Base-by-base conservation (phyloP, 1,284 basidiomycete species). In the Moesziomyces globuligerus region DNA sequence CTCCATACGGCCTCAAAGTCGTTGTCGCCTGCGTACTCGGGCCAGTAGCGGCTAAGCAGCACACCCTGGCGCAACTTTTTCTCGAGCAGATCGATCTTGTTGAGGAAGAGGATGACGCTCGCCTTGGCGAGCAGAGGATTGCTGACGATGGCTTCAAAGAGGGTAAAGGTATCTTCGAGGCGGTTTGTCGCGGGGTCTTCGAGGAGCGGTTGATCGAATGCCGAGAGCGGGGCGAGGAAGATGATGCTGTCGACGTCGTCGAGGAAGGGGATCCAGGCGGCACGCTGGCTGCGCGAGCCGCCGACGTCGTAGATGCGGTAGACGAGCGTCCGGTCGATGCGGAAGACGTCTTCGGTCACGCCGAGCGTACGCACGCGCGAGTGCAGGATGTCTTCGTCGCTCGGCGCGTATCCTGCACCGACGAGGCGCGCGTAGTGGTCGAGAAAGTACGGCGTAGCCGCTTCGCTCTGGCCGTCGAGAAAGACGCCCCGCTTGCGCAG, bases 271-370 rank as follows among this genome's bases (percentile, higher is more conserved):
- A 54, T 56, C 75, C 75, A 78, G 8, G 62, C 60, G 7, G 56
- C 37, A 17, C 75, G 66, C 37, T 78, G 74, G 3, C 37, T 38
- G 0, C 64, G 60, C 15, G 38, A 45, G 3, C 75, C 75, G 9
- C 75, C 75, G 8, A 78, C 74, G 48, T 78, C 75, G 46, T 51
- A 69, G 47, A 78, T 69, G 28, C 60, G 60, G 26, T 74, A 76
- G 18, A 55, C 28, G 41, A 62, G 54, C 5, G 39, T 23, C 3
- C 54, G 53, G 28, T 71, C 64, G 3, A 76, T 44, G 11, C 48
- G 44, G 42, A 78, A 74, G 10, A 45, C n/a, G 37, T 57, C 49
- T 45, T 76, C 72, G 18, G 66, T 72, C 0, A 74, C 53, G 1
- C 75, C 75, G 7, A 74, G 17, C 7, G 75, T 78, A 11, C 74